Base-by-base conservation (phyloP, 2,329 filamentous ascomycete species). In the Amesomyces nigricolor region DNA sequence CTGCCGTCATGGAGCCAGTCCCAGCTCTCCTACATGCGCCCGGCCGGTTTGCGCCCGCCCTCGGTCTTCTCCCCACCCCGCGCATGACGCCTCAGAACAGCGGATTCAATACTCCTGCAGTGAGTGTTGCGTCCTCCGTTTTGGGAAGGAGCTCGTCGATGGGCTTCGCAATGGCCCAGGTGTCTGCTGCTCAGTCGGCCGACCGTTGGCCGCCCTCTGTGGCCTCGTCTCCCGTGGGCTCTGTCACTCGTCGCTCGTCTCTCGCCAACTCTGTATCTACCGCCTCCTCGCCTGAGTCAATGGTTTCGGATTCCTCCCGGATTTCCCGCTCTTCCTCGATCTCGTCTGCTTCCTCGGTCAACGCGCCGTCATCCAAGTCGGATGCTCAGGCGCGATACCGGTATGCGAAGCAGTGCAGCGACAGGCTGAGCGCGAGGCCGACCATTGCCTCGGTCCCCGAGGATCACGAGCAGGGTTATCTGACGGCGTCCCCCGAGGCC, bases 261-360 rank as follows among this genome's bases (percentile, higher is more conserved):
- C 77, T 85, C 58, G 82, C 81, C 66, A 83, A 78, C 65, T 83
- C 82, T 16, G 73, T 82, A 62, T 86, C 82, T 26, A 80, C 79
- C 30, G 78, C 79, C 35, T 86, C 83, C 57, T 86, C 83, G 29
- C 83, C 83, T 59, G 82, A 86, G 66, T 86, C 83, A 53, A 85
- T 86, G 82, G 71, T 86, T 45, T 85, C 83, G 57, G 83, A 86
- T 66, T 73, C 75, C 55, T 85, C 79, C 56, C 77, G 77, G 58
- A 76, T 81, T 60, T 85, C 82, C 61, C 80, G 81, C 67, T 83
- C 81, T 51, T 85, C 82, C 66, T 85, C 82, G 16, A 81, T 83
- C 70, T 85, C 81, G 55, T 83, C 81, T 65, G 76, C 79, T 64
- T 83, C 81, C 62, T 82, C 79, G 72, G 77, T 72, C 69, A 80